Evolutionary conservation across 2,329 filamentous ascomycete species (phyloP), one percentile per base, ranked within the genome.

Genomic region (Pleoardoris graminearum): DNA sequence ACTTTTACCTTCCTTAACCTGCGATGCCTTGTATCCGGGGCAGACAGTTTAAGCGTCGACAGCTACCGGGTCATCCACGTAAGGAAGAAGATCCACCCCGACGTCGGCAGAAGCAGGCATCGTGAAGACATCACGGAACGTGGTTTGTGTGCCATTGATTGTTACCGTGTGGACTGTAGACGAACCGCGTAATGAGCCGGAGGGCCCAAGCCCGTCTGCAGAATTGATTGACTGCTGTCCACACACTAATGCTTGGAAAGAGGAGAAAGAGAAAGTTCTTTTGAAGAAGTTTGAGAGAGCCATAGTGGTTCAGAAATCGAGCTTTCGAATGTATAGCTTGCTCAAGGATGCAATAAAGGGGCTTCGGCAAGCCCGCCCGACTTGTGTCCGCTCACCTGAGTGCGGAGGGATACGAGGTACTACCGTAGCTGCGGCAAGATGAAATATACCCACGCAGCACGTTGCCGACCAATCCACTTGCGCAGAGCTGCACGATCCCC

Each of bases 31-130:
- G 66, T 85, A 86, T 0, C 83, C 83, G 2, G 83, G 82, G 59
- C 83, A 94, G 1, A 84, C 77, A 8, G 75, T 69, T 68, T 89
- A 86, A 4, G 84, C 80, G 67, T 89, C 76, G 46, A 85, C 74
- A 8, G 87, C 86, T 48, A 83, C 53, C 0, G 86, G 83, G 59
- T 90, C 37, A 10, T 41, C 8, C 4, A 48, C 27, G 22, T 48
- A 41, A 27, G 87, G 82, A 32, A 88, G 48, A 11, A 73, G 44
- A 19, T 64, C 48, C 4, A 59, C 65, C n/a, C 72, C 72, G 21
- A 58, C 37, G 22, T 73, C 71, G 8, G 68, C 70, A 10, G 65
- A 65, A 2, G 72, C 66, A 4, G 73, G 73, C 38, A 75, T 69
- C 1, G 72, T 75, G 48, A 74, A 75, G 17, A 65, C 56, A 4